Conservation (phyloP, 1,139 yeast genomes). For the Saccharomyces pastorianus region DNA sequence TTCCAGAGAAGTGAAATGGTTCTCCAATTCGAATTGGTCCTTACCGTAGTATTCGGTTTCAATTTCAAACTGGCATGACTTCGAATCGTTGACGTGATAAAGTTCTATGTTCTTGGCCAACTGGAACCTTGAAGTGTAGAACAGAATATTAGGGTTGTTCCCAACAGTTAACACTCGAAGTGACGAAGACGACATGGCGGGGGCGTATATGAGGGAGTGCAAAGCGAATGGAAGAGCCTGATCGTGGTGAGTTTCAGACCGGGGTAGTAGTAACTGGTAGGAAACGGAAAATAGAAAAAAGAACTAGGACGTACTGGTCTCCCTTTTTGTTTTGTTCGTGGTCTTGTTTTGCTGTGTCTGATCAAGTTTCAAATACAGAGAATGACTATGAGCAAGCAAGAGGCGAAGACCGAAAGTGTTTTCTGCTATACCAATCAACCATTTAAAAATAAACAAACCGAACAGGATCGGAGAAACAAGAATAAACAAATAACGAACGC, state of each 20-base stretch:
- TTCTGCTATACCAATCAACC: background rate
- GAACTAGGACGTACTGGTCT: background rate
- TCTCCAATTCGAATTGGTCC: constrained; percentile 18
- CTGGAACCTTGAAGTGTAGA: constrained; percentile 30
- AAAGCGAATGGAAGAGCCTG: background rate
- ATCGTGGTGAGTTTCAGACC: background rate
- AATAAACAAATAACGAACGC: background rate
- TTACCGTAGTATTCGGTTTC: constrained; percentile 25
- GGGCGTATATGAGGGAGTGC: background rate
- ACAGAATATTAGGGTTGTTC: constrained; percentile 25
- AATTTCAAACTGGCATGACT: constrained; percentile 15
- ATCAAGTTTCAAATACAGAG: background rate
- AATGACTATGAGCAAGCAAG: background rate
- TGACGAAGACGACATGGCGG: constrained; percentile 21
- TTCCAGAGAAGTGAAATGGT: constrained; percentile 21
- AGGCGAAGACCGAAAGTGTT: background rate
- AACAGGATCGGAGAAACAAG: background rate
- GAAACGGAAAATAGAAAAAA: too few species aligned
- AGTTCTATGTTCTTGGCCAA: constrained; percentile 29
- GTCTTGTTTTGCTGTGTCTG: background rate
- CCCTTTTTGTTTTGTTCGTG: background rate
- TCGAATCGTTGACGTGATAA: constrained; percentile 24
- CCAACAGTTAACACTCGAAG: constrained; percentile 27
- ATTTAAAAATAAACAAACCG: background rate
- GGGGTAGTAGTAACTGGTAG: background rate